Percentiles rank a stretch among this genome's conserved stretches.
Evolutionary conservation across 352 stramenopile species (phyloP).

Genomic region (Pythium apleroticum): DNA sequence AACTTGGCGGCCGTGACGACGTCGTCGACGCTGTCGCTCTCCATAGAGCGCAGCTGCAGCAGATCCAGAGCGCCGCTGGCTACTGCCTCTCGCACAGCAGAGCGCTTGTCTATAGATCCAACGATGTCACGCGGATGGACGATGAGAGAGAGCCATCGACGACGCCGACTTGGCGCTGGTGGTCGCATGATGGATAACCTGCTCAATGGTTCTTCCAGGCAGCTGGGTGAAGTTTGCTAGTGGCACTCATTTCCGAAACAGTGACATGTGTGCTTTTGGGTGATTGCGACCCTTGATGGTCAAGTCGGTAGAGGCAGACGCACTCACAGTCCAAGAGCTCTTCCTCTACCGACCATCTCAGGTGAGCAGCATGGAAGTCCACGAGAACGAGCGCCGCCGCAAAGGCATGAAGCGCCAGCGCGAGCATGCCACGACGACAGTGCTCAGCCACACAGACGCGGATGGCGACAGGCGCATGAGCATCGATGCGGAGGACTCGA

Average conservation of each 20-base stretch:
- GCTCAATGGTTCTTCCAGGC: background rate
- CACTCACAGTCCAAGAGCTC: conserved; percentile 1
- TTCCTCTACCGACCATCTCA: background rate
- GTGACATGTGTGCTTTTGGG: conserved; percentile 23
- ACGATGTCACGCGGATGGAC: conserved; percentile 31
- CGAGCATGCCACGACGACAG: conserved; percentile 1
- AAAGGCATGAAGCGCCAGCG: conserved; percentile 28
- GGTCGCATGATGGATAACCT: background rate
- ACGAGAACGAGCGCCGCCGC: background rate
- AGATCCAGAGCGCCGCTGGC: conserved; percentile 26
- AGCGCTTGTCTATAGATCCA: background rate
- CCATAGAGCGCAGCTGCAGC: conserved; percentile 31
- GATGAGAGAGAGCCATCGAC: conserved; percentile 28
- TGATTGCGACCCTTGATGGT: conserved; percentile 28
- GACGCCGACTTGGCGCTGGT: background rate
- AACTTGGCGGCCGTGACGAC: conserved; percentile 12
- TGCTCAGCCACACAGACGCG: conserved; percentile 9
- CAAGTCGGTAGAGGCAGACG: conserved; percentile 5
- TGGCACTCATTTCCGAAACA: background rate
- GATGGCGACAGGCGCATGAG: conserved; percentile 22
- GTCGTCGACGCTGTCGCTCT: conserved; percentile 11
- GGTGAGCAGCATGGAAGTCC: background rate
- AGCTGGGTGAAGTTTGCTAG: background rate
- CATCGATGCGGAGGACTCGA: conserved; percentile 9
- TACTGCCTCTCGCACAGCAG: background rate